Conservation (phyloP, 768 basidiomycete genomes). For the Coprinopsis cinerea region DNA sequence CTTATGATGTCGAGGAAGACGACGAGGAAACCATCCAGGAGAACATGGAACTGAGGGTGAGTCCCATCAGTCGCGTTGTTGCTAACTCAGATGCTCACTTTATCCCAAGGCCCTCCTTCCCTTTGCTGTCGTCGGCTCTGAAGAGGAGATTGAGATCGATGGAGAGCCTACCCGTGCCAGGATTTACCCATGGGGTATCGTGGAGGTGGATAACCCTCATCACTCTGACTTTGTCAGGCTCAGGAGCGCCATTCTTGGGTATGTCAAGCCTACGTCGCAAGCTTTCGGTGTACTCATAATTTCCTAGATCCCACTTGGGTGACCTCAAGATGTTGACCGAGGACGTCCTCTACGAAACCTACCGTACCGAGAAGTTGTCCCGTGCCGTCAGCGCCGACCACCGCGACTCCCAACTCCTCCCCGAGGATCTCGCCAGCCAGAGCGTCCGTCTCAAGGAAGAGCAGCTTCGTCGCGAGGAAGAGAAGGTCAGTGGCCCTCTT, state of each 20-base stretch:
- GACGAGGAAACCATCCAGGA: conserved; percentile 89
- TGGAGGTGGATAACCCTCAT: conserved; percentile 86
- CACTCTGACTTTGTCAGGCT: conserved; percentile 85
- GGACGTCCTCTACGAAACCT: conserved; percentile 82
- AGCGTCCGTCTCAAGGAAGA: conserved; percentile 87
- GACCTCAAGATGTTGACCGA: conserved; percentile 83
- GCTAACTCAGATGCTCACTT: neutral
- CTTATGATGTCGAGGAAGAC: conserved; percentile 89
- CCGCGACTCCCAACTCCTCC: conserved; percentile 66
- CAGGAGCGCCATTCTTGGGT: conserved; percentile 69
- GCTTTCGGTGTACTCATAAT: conserved; percentile 7
- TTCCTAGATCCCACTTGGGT: conserved; percentile 66
- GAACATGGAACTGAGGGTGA: conserved; percentile 79
- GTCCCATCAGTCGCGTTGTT: conserved; percentile 17
- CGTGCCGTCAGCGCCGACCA: conserved; percentile 47
- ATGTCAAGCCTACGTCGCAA: conserved; percentile 22
- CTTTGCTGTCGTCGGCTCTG: conserved; percentile 84
- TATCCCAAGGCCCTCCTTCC: conserved; percentile 62
- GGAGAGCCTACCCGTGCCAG: conserved; percentile 76
- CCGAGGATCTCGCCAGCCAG: conserved; percentile 85
- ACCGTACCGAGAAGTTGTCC: conserved; percentile 86
- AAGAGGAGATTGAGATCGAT: conserved; percentile 78
- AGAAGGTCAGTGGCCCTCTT: conserved; percentile 46
- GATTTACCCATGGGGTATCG: conserved; percentile 89
- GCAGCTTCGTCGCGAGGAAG: conserved; percentile 81